Base-by-base conservation (phyloP, 495 filamentous ascomycete genomes). In the Darksidea phi region DNA sequence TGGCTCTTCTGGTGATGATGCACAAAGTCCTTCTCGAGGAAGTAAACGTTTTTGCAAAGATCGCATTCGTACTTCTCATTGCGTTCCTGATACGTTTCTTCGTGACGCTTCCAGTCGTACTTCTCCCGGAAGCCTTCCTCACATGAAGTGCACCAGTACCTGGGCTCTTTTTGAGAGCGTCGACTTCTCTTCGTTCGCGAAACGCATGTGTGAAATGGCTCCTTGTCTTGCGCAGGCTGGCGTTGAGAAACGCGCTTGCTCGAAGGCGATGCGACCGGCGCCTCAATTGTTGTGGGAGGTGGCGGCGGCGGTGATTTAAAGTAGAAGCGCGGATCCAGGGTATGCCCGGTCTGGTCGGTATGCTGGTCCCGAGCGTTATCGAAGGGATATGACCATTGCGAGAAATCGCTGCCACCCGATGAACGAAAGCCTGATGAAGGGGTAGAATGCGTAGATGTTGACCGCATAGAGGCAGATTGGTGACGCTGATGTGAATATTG, bases 81-180 rank as follows among this genome's bases (percentile, higher is more conserved):
- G 11, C 61, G 54, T 34, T 64, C 61, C 41, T 64, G 61, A 24
- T 52, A 64, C 17, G 34, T 59, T 26, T 64, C 61, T 41, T 64
- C 61, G 34, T 64, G 61, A 6, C 48, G 46, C 23, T 54, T 64
- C 61, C 61, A 64, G 46, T 64, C 61, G 34, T 48, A 54, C 49
- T 64, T 64, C 13, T 50, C 25, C 41, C 25, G 32, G 21, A 64
- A 64, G 10, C 54, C 55, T 45, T 50, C 36, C 2, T 18, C 25
- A 43, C 61, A 64, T 2, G 61, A 47, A 11, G 61, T 64, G 34
- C 61, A 64, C 54, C 54, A 59, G 42, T 59, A 64, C 25, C 43
- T 37, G 5, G 61, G 52, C n/a, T 55, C 21, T 43, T 59, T 64
- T 7, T 18, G 23, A 11, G 61, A 38, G 10, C 28, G 36, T 1